Evolutionary conservation across 2,329 filamentous ascomycete species (phyloP).

Genomic region (Biscogniauxia sp.): DNA sequence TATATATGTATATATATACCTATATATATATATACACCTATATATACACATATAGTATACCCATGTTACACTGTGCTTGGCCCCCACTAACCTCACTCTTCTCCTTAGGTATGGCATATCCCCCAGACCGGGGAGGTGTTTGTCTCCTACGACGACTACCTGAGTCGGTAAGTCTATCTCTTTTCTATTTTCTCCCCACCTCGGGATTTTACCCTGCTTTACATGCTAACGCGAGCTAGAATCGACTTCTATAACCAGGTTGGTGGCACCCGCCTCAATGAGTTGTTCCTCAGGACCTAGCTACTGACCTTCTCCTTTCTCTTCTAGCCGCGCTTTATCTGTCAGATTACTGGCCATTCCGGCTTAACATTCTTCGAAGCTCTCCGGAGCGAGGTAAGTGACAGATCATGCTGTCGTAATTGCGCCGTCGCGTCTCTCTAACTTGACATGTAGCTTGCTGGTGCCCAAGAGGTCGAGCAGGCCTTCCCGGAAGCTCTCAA

Average conservation of each 20-base stretch:
- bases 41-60: neutral
- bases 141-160: slow-evolving; percentile 80
- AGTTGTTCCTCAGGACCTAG: slow-evolving; percentile 1
- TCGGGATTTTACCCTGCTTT: slow-evolving; percentile 1
- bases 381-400: slow-evolving; percentile 79
- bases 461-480: slow-evolving; percentile 85
- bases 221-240: slow-evolving; percentile 46
- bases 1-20: no score
- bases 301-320: slow-evolving; percentile 5
- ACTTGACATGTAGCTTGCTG: slow-evolving; percentile 56
- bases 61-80: slow-evolving; percentile 9
- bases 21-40: no score
- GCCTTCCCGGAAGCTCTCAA: slow-evolving; percentile 90
- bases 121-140: slow-evolving; percentile 89
- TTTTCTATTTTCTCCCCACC: neutral
- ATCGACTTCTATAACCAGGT: slow-evolving; percentile 95
- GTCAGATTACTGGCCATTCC: slow-evolving; percentile 92
- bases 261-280: slow-evolving; percentile 37
- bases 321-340: slow-evolving; percentile 79
- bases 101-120: slow-evolving; percentile 81
- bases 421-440: slow-evolving; percentile 20
- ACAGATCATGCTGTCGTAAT: neutral
- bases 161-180: slow-evolving; percentile 64
- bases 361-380: slow-evolving; percentile 91
- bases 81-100: slow-evolving; percentile 22